Evolutionary conservation across 176 grass and related monocot genomes (phyloP), one percentile per base, ranked within the genome.

Genomic region (Hsuehochloa calcarea): DNA sequence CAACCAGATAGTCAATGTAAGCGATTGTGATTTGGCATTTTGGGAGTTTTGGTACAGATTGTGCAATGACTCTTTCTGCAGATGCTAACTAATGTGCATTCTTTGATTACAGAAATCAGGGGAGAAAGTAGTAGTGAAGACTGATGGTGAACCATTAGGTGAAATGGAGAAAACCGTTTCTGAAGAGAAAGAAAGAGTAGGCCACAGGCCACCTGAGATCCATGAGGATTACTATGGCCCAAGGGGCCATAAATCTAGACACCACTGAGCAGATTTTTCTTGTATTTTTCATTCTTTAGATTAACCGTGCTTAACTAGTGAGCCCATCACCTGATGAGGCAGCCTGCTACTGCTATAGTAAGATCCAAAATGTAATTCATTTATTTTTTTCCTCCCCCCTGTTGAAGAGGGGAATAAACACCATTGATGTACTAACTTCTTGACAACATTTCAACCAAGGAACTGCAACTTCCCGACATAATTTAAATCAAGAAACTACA

Each of bases 211-310:
- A 46, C 94, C 86, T 40, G 85, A 80, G 35, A 87, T 96, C 19
- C 91, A 96, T 83, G 91, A 89, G 47, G 91, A 96, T 80, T 96
- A 96, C 70, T 90, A 84, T 35, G 94, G 91, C 25, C 91, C 94
- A 46, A 91, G 91, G 67, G 91, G 85, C 45, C 94, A 96, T 81
- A 69, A 74, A 12, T 40, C 91, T 65, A 91, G 47, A 39, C 94
- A 96, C 78, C 94, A 93, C 51, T 93, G 65, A 92, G 44, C 52
- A 68, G 22, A 66, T 25, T 1, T 17, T 56, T 2, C 45, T 29
- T 68, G 34, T 9, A 41, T 51, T 47, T 51, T 68, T 40, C 75
- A 73, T 38, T 55, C 20, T 34, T 72, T 77, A 58, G 78, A 82
- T 80, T 68, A 34, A 35, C 5, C 22, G 25, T 73, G 29, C 61